Base-by-base conservation (phyloP, 2,329 filamentous ascomycete species). In the Clarireedia sp. region DNA sequence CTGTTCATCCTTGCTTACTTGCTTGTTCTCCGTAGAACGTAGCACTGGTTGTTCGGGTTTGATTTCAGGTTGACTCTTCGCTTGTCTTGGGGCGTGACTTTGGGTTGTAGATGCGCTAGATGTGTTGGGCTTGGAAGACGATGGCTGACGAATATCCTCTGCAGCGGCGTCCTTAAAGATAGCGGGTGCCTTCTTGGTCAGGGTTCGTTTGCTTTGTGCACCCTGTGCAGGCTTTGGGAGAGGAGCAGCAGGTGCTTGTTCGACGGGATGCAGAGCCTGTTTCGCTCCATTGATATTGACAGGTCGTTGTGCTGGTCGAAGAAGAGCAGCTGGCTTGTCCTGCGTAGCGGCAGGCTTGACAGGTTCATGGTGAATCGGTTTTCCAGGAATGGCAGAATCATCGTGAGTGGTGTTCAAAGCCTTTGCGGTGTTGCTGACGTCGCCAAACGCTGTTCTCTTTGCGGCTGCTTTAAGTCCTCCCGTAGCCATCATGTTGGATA, bases 391-490 rank as follows among this genome's bases (percentile, higher is more conserved):
- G 51, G 73, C 73, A 38, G 74, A 75, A 64, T 86, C 83, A 68
- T 87, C 83, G 63, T 81, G 79, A 50, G 68, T 71, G 3, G 66
- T 63, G 17, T 69, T 68, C 33, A 69, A 57, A 33, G 65, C 59
- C 59, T 72, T 73, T 37, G 68, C 52, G 0, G 78, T 83, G 67
- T 91, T 92, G 75, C 87, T 94, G 59, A 94, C 80, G 69, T 95
- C 90, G 49, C 82, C 87, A 71, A 95, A 90, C 12, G 83, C 89
- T 59, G 85, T 83, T 62, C 90, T 84, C 74, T 91, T 94, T 54
- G 84, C 77, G 56, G 81, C 77, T 53, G 78, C 78, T 70, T 85
- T 89, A 61, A 85, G 71, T 40, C 75, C 77, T 56, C 74, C 77
- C 5, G 75, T 77, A 59, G 78, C 74, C 58, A 78, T 68, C 63